Percentiles rank a stretch among this genome's conserved stretches.
phyloP scores from a whole-genome alignment of 768 basidiomycete genomes.

The Suillus subluteus region DNA sequence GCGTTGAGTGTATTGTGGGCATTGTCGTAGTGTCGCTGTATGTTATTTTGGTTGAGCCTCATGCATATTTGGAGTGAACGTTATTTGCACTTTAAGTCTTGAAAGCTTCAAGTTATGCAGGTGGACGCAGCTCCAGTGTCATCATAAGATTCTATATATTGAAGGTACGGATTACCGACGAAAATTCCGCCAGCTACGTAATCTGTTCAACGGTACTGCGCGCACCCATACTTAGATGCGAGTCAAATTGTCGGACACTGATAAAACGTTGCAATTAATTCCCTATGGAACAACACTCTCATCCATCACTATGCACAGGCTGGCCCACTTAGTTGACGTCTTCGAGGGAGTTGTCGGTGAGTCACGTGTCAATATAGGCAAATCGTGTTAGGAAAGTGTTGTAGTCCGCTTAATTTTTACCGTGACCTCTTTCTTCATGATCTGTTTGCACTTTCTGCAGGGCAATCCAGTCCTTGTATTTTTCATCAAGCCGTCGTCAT shows the following conservation, averaged over 20 bases:
- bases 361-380: background rate
- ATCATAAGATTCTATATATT: no score
- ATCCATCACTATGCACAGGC: background rate
- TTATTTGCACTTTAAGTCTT: background rate
- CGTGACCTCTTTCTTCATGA: background rate
- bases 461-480: conserved; percentile 4
- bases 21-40: background rate
- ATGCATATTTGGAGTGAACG: background rate
- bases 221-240: no score
- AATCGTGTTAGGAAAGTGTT: background rate
- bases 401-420: background rate
- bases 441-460: background rate
- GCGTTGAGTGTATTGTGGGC: background rate
- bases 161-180: no score
- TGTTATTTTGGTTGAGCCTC: background rate
- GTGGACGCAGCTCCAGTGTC: no score
- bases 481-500: background rate
- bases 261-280: background rate
- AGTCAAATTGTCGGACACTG: no score
- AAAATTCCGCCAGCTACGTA: no score
- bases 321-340: background rate
- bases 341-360: no score
- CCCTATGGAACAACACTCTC: background rate
- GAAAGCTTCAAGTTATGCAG: no score
- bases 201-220: background rate